Conservation (phyloP, 345 rosid genomes). For the Erysimum cheiranthoides region DNA sequence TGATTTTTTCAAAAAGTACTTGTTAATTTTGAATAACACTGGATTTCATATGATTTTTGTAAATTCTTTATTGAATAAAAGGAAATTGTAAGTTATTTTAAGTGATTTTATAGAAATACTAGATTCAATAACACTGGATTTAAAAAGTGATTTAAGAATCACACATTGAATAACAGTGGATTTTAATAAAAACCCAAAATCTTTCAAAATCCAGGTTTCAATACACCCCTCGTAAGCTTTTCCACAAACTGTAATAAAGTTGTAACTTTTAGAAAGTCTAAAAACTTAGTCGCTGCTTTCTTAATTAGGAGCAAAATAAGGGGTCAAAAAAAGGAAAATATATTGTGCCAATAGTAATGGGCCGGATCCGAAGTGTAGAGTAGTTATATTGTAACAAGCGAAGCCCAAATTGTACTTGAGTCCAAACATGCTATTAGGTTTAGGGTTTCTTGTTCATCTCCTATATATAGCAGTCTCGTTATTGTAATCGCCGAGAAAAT, state of each 20-base stretch:
- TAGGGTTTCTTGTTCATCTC: constrained; percentile 30
- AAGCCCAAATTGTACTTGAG: constrained; percentile 19
- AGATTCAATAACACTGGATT: no score
- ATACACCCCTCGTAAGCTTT: neutral
- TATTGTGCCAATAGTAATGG: neutral
- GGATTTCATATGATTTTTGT: no score
- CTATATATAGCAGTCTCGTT: constrained; percentile 11
- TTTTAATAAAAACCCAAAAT: no score
- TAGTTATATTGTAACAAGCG: neutral
- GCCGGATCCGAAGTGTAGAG: neutral
- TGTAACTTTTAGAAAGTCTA: neutral
- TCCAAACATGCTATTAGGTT: constrained; percentile 23
- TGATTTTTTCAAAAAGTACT: no score
- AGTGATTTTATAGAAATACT: no score
- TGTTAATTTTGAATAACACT: no score
- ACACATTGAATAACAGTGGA: no score
- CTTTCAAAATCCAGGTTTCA: no score
- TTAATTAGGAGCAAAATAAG: constrained; percentile 1
- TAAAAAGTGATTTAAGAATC: no score
- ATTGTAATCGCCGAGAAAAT: no score
- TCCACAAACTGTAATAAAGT: constrained; percentile 1
- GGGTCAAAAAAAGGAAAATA: neutral
- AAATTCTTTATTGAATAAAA: no score
- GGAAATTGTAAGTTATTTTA: no score
- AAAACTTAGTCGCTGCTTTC: neutral